These are phyloP conservation scores for Komagataella ulmi DNA, from an alignment of 805 yeast species.

Conservation along the genomic window DNA sequence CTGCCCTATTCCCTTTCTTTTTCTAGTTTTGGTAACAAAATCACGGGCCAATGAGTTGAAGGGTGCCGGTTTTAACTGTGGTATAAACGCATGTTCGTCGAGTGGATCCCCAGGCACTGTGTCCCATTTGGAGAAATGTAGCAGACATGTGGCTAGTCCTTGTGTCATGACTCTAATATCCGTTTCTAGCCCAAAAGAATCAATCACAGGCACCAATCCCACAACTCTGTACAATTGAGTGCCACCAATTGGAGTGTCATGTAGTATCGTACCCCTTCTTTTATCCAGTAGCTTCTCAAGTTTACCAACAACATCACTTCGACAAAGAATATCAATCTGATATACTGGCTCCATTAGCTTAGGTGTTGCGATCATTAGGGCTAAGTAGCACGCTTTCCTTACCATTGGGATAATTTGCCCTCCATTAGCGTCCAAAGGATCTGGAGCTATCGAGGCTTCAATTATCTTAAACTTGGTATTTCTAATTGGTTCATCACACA, in stretches of 20 bases:
- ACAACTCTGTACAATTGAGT: conserved; percentile 50
- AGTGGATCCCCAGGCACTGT: conserved; percentile 87
- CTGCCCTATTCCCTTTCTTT: conserved; percentile 72
- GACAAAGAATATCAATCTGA: conserved; percentile 43
- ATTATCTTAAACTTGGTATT: conserved; percentile 60
- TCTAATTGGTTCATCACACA: conserved; percentile 75
- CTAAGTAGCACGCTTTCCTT: conserved; percentile 74
- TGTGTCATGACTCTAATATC: conserved; percentile 68
- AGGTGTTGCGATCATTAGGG: conserved; percentile 68
- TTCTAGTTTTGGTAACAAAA: conserved; percentile 77
- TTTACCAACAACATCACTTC: conserved; percentile 17
- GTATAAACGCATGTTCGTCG: conserved; percentile 49
- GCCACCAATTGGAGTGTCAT: conserved; percentile 48
- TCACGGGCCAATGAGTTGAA: conserved; percentile 67
- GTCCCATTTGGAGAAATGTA: conserved; percentile 61
- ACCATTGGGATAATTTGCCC: conserved; percentile 75
- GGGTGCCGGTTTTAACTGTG: conserved; percentile 67
- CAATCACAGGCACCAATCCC: conserved; percentile 77
- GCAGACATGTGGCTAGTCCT: conserved; percentile 63
- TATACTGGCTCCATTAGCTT: conserved; percentile 74
- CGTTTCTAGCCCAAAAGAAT: conserved; percentile 79
- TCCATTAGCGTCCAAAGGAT: conserved; percentile 33
- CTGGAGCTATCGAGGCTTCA: conserved; percentile 38
- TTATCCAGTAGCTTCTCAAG: conserved; percentile 28
- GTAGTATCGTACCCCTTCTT: conserved; percentile 55